Conservation (phyloP, 345 rosid genomes). For the Populus alba region DNA sequence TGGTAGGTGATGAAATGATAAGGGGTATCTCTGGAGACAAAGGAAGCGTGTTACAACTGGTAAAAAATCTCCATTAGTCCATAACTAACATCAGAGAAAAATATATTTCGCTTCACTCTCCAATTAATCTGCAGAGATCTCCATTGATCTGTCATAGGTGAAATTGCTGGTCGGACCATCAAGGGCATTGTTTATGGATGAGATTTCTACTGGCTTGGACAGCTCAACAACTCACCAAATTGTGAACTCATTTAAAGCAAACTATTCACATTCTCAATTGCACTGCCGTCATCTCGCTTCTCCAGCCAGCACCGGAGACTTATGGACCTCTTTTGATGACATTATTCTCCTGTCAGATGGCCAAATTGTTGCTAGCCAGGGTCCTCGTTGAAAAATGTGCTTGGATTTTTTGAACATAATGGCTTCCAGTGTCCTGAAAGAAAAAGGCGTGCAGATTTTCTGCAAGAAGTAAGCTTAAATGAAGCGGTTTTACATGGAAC, state of each 20-base stretch:
- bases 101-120: not conserved
- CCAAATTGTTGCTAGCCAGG: conserved; percentile 65
- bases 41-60: conserved; percentile 84
- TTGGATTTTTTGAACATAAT: conserved; percentile 52
- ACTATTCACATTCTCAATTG: conserved; percentile 57
- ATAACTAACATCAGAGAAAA: not conserved
- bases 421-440: conserved; percentile 76
- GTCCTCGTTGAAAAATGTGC: conserved; percentile 55
- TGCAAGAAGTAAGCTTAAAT: conserved; percentile 55
- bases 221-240: conserved; percentile 77
- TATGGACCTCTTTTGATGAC: conserved; percentile 65
- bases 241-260: conserved; percentile 68
- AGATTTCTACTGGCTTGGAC: conserved; percentile 77
- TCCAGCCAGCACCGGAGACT: conserved; percentile 85
- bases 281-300: conserved; percentile 67
- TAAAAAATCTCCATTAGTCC: conserved; percentile 13
- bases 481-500: not conserved
- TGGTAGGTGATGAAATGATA: conserved; percentile 69
- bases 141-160: conserved; percentile 35
- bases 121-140: not conserved
- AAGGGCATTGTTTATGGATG: conserved; percentile 68
- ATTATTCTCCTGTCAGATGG: conserved; percentile 67
- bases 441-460: conserved; percentile 78
- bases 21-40: conserved; percentile 84
- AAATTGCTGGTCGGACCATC: conserved; percentile 75